phyloP scores from a whole-genome alignment of 75 land plant genomes.

The Picea glauca region DNA sequence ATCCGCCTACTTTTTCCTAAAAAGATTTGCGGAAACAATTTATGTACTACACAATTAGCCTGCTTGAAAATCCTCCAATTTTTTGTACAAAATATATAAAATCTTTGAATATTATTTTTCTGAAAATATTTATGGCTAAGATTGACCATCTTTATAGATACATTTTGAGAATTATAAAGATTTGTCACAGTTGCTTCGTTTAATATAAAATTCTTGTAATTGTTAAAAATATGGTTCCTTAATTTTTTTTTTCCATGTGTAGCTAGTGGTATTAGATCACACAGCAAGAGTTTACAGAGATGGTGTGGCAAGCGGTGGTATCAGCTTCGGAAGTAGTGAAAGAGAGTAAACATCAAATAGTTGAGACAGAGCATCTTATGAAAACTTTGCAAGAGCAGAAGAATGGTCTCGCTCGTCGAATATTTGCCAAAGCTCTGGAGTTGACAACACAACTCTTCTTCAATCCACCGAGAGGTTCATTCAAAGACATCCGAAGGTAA shows the following conservation, averaged over 20 bases:
- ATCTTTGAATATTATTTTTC: neutral
- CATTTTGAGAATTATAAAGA: neutral
- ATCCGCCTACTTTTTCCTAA: too few species aligned
- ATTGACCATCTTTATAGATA: neutral
- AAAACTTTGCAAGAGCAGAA: conserved; percentile 88
- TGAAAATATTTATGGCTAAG: neutral
- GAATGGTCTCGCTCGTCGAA: conserved; percentile 90
- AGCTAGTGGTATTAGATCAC: conserved; percentile 37
- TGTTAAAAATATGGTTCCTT: too few species aligned
- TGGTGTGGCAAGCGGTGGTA: conserved; percentile 96
- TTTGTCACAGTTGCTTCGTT: too few species aligned
- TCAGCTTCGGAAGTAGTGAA: conserved; percentile 84
- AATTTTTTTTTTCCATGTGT: neutral
- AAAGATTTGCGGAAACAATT: too few species aligned
- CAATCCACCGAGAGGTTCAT: conserved; percentile 83
- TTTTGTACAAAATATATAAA: neutral
- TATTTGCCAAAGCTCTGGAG: conserved; percentile 77
- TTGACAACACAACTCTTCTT: conserved; percentile 76
- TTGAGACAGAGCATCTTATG: conserved; percentile 95
- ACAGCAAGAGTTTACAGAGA: conserved; percentile 83
- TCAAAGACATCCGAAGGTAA: conserved; percentile 87
- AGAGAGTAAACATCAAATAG: conserved; percentile 79
- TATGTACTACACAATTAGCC: too few species aligned
- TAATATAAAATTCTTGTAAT: too few species aligned
- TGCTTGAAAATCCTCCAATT: too few species aligned